Evolutionary conservation across 441 rosid genomes (phyloP).

Genomic region (Erodium moschatum): DNA sequence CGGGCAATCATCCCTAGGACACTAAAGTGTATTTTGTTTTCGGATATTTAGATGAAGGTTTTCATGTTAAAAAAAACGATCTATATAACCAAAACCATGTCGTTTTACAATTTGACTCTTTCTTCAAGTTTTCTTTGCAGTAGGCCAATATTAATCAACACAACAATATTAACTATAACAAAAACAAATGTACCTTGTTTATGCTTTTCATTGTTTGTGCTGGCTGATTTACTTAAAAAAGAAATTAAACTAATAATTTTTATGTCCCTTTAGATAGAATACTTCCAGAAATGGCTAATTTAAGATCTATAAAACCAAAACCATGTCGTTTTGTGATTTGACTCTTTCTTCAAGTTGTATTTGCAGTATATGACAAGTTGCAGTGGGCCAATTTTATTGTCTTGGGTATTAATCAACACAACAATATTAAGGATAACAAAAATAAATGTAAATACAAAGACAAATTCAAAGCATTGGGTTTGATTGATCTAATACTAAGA

Average conservation of each 20-base stretch:
- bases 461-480: not conserved
- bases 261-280: not conserved
- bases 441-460: not conserved
- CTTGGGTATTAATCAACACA: not conserved
- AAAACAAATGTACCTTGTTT: too few relatives aligned
- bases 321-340: constrained; percentile 7
- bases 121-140: not conserved
- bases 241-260: not conserved
- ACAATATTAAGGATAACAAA: not conserved
- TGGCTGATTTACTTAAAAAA: too few relatives aligned
- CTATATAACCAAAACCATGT: not conserved
- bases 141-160: not conserved
- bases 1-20: too few relatives aligned
- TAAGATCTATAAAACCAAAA: not conserved
- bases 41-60: too few relatives aligned
- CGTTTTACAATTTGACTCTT: constrained; percentile 2
- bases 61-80: too few relatives aligned
- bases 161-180: too few relatives aligned
- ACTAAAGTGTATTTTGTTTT: too few relatives aligned
- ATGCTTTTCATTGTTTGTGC: too few relatives aligned
- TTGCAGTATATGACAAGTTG: not conserved
- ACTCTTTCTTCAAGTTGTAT: not conserved
- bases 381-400: not conserved
- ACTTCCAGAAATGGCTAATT: not conserved
- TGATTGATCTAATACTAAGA: not conserved